Evolutionary conservation across 345 rosid genomes (phyloP), one percentile per base, ranked within the genome.

Genomic region (Citrus mangshanensis): DNA sequence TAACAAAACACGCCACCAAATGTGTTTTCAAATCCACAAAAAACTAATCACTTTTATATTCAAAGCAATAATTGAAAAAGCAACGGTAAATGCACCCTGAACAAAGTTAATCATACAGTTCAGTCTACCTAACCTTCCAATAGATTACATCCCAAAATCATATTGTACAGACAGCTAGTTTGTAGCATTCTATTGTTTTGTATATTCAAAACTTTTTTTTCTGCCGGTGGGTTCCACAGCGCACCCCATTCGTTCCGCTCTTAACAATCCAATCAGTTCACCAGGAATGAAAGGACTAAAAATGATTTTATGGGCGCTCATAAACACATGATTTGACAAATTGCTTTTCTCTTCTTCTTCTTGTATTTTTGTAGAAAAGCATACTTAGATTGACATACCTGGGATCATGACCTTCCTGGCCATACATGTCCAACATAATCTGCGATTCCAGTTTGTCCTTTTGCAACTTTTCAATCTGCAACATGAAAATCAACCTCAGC

Each of bases 401-500:
- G 83, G 82, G 86, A 82, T 91, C 94, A 78, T 72, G 81, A 82
- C 91, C 85, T 83, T 92, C 97, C 79, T 84, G 90, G 76, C 92
- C 89, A 78, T 85, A 88, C 89, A 93, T 88, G 83, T 92, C 95
- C 82, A 91, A 76, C 73, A 92, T 84, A 81, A 89, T 86, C 77
- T 94, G 92, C 83, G 86, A 77, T 85, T 95, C 94, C 68, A 81
- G 70, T 54, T 91, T 89, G 71, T 91, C 97, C 89, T 89, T 93
- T 83, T 85, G 94, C 81, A 90, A 77, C 78, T 89, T 82, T 85
- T 93, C 98, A 84, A 91, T 86, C 98, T 95, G 95, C 84, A 86
- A 70, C n/a, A 79, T 66, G 40, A 16, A 79, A 67, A 75, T 62
- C 59, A n/a, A 16, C 49, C 65, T 80, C 59, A 82, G 66, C 55